These are phyloP conservation scores for Hevea brasiliensis DNA, from an alignment of 345 rosid species.

Conservation along the genomic window DNA sequence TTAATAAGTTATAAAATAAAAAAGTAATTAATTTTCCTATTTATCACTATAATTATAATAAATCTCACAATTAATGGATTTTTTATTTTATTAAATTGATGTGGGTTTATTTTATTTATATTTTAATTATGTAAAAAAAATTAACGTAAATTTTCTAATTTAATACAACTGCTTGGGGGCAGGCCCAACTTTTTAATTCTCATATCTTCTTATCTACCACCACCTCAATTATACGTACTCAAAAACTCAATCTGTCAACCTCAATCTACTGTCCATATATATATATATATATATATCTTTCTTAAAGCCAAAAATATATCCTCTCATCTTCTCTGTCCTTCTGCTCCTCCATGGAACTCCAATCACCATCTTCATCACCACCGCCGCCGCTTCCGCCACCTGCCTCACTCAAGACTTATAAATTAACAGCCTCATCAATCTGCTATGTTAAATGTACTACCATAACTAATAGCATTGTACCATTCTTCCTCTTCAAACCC, in stretches of 20 bases:
- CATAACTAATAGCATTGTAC: slow-evolving; percentile 16
- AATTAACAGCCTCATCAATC: slow-evolving; percentile 64
- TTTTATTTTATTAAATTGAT: too few relatives aligned
- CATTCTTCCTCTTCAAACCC: slow-evolving; percentile 37
- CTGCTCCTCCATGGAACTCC: slow-evolving; percentile 46
- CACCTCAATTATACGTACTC: not conserved
- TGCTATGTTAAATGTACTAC: slow-evolving; percentile 57
- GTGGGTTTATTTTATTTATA: too few relatives aligned
- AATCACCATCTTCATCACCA: slow-evolving; percentile 26
- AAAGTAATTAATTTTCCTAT: too few relatives aligned
- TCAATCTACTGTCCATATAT: not conserved
- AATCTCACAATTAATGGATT: too few relatives aligned
- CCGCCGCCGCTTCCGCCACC: too few relatives aligned
- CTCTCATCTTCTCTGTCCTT: not conserved
- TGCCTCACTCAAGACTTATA: slow-evolving; percentile 42
- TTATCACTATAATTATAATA: too few relatives aligned
- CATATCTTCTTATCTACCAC: not conserved
- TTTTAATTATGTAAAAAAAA: too few relatives aligned
- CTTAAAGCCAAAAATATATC: not conserved
- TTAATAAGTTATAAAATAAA: too few relatives aligned
- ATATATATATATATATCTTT: too few relatives aligned
- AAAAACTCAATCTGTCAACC: not conserved
- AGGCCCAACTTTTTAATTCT: not conserved
- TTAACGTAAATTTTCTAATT: not conserved
- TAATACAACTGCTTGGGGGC: not conserved